Evolutionary conservation across 345 rosid genomes (phyloP).

Genomic region (Gossypium longicalyx): DNA sequence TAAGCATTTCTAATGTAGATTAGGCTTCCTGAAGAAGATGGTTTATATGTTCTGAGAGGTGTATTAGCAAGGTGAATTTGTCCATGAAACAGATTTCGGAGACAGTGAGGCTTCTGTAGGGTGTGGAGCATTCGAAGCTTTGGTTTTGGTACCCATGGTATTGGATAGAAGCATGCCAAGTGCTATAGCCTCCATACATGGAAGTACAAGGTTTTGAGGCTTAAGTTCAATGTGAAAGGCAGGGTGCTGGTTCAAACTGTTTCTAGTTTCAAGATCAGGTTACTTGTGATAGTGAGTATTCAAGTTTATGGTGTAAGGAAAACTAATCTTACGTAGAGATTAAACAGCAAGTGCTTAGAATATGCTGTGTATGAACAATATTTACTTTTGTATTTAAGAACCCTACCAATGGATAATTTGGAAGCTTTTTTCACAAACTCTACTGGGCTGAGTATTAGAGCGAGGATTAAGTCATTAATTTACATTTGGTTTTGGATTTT

Average conservation of each 20-base stretch:
- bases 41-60: slow-evolving; percentile 32
- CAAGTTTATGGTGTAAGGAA: slow-evolving; percentile 40
- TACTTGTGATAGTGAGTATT: slow-evolving; percentile 23
- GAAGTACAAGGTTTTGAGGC: slow-evolving; percentile 19
- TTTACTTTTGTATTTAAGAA: slow-evolving; percentile 24
- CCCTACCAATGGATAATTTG: slow-evolving; percentile 22
- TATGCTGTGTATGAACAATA: slow-evolving; percentile 32
- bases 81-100: slow-evolving; percentile 65
- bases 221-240: slow-evolving; percentile 23
- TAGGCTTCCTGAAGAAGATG: slow-evolving; percentile 26
- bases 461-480: slow-evolving; percentile 17
- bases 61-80: slow-evolving; percentile 39
- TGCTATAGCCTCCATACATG: slow-evolving; percentile 29
- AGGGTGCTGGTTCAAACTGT: slow-evolving; percentile 28
- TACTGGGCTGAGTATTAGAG: slow-evolving; percentile 21
- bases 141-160: slow-evolving; percentile 25
- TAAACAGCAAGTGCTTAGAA: slow-evolving; percentile 33
- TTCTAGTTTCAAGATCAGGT: slow-evolving; percentile 26
- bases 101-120: slow-evolving; percentile 53
- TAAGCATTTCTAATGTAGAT: slow-evolving; percentile 21
- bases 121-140: slow-evolving; percentile 47
- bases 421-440: slow-evolving; percentile 25
- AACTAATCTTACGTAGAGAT: slow-evolving; percentile 25
- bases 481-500: slow-evolving; percentile 12
- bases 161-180: slow-evolving; percentile 32